phyloP scores from a whole-genome alignment of 345 rosid genomes.

The Conringia planisiliqua region DNA sequence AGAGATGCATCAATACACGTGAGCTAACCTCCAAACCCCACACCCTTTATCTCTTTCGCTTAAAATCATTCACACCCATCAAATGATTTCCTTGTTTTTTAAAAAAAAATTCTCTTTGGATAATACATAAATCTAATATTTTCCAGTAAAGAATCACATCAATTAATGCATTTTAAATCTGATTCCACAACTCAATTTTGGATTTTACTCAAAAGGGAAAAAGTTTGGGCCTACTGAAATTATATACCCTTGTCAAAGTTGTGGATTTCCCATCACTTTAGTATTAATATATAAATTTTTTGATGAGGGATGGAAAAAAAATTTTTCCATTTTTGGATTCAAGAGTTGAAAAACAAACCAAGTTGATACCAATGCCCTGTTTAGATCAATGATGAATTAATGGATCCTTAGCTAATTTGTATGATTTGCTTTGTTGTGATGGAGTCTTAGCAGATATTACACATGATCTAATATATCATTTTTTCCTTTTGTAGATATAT shows the following conservation, averaged over 20 bases:
- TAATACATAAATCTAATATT: constrained; percentile 12
- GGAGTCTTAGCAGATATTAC: constrained; percentile 17
- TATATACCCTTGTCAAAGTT: constrained; percentile 19
- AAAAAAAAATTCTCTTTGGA: too few species aligned
- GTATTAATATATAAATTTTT: neutral
- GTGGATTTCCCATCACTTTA: constrained; percentile 11
- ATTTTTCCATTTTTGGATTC: constrained; percentile 25
- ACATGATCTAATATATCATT: neutral
- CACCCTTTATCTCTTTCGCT: constrained; percentile 45
- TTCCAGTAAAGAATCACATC: constrained; percentile 1
- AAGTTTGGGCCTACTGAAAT: constrained; percentile 28
- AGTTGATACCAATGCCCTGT: constrained; percentile 17
- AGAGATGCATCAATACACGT: constrained; percentile 59
- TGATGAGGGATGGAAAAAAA: constrained; percentile 9
- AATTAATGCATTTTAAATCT: constrained; percentile 10
- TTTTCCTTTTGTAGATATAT: constrained; percentile 19
- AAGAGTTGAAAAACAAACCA: constrained; percentile 21
- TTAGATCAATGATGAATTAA: constrained; percentile 16
- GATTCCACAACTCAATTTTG: constrained; percentile 20
- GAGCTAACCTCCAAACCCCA: constrained; percentile 71
- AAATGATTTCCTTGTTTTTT: constrained; percentile 29
- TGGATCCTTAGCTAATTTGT: neutral
- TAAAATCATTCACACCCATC: constrained; percentile 39
- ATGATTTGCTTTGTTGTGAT: neutral
- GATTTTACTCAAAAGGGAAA: constrained; percentile 28